Evolutionary conservation across 75 land plant species (phyloP).

Genomic region (Cunninghamia lanceolata): DNA sequence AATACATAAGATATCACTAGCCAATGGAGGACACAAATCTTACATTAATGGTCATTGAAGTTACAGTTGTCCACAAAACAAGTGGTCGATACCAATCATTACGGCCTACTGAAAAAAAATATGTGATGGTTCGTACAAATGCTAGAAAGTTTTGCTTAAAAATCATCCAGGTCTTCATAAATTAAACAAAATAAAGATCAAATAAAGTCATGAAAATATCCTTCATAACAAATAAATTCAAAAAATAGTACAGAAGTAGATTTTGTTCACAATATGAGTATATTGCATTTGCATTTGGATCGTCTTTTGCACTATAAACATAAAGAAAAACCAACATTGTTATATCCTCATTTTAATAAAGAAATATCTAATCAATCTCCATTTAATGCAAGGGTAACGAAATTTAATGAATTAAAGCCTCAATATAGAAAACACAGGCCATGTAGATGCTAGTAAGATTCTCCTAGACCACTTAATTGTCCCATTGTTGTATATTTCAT

Average conservation of each 20-base stretch:
- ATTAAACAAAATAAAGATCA: neutral
- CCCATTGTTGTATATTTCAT: neutral
- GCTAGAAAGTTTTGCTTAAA: neutral
- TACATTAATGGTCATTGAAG: neutral
- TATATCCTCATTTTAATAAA: neutral
- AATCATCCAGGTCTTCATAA: neutral
- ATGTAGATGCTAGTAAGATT: neutral
- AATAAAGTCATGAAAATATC: neutral
- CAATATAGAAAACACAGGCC: neutral
- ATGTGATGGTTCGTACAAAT: neutral
- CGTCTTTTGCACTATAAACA: neutral
- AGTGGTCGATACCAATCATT: neutral
- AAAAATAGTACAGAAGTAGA: neutral
- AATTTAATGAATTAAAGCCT: neutral
- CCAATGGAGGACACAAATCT: neutral
- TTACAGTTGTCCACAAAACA: neutral
- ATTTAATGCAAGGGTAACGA: neutral
- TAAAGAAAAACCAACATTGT: neutral
- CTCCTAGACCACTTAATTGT: neutral
- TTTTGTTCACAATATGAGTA: neutral
- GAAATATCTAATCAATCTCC: neutral
- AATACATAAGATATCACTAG: conserved; percentile 7
- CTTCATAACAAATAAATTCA: neutral
- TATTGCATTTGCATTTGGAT: neutral
- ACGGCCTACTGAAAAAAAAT: neutral